Conservation (phyloP, 2,329 filamentous ascomycete genomes). For the Colletotrichum incanum region DNA sequence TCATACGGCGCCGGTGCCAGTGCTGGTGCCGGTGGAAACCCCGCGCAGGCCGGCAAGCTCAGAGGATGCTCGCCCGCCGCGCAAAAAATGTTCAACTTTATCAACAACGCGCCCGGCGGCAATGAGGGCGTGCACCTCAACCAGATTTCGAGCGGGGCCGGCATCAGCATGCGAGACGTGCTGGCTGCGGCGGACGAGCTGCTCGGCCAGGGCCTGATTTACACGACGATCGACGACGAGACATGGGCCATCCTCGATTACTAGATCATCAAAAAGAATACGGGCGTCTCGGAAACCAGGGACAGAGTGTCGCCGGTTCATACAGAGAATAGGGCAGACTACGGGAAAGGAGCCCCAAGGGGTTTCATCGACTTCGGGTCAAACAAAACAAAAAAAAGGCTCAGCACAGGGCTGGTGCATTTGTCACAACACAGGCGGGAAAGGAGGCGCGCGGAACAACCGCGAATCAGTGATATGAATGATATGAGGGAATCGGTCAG, state of each 20-base stretch:
- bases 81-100: conserved; percentile 79
- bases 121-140: conserved; percentile 90
- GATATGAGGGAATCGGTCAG: conserved; percentile 31
- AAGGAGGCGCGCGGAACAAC: conserved; percentile 7
- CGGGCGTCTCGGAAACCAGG: neutral
- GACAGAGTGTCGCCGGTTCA: too few relatives aligned
- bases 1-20: conserved; percentile 58
- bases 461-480: conserved; percentile 25
- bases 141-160: conserved; percentile 77
- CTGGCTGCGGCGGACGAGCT: conserved; percentile 87
- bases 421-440: neutral
- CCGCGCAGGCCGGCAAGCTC: conserved; percentile 56
- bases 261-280: conserved; percentile 50
- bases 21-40: conserved; percentile 53
- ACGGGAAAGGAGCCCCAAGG: neutral
- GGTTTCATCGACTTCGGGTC: neutral
- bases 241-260: conserved; percentile 90
- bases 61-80: conserved; percentile 70
- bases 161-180: conserved; percentile 79
- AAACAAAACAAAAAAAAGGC: too few relatives aligned
- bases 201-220: conserved; percentile 81
- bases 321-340: neutral
- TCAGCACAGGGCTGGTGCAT: conserved; percentile 1
- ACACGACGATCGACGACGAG: conserved; percentile 92
- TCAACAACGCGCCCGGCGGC: conserved; percentile 78